phyloP scores from a whole-genome alignment of 495 filamentous ascomycete species.

The Penicillium taxi region DNA sequence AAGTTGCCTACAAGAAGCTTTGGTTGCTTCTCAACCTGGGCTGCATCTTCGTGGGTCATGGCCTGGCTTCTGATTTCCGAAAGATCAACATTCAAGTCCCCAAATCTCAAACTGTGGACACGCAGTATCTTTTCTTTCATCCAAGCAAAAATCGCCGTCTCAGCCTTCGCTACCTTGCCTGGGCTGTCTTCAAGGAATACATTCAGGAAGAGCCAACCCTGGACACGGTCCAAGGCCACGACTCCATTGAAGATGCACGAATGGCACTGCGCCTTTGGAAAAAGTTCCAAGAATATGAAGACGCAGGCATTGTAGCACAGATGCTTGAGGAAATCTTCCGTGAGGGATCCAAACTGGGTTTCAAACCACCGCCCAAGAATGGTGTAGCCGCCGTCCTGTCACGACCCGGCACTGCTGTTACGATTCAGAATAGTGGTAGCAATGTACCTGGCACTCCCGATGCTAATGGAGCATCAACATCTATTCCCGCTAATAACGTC shows the following conservation, averaged over 20 bases:
- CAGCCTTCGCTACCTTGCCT: constrained; percentile 79
- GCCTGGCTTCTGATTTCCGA: constrained; percentile 86
- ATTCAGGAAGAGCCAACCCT: constrained; percentile 70
- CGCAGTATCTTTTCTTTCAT: constrained; percentile 75
- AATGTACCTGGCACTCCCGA: constrained; percentile 40
- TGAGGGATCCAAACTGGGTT: constrained; percentile 61
- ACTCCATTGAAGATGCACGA: constrained; percentile 86
- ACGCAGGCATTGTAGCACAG: constrained; percentile 64
- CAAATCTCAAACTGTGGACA: constrained; percentile 85
- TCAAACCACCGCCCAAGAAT: constrained; percentile 57
- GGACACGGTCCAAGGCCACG: constrained; percentile 52
- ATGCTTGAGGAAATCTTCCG: constrained; percentile 79
- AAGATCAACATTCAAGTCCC: constrained; percentile 97
- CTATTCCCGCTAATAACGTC: constrained; percentile 3
- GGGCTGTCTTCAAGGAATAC: constrained; percentile 77
- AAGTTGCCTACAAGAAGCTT: constrained; percentile 92
- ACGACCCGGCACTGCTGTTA: constrained; percentile 39
- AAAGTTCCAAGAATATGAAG: constrained; percentile 81
- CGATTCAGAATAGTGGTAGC: constrained; percentile 38
- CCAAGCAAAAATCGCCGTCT: constrained; percentile 62
- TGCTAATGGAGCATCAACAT: constrained; percentile 2
- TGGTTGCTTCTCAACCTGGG: constrained; percentile 95
- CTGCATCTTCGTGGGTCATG: constrained; percentile 89
- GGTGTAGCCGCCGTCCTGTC: constrained; percentile 28
- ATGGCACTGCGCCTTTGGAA: constrained; percentile 84